A percentile compares a stretch with the other conserved stretches of the same genome.
phyloP scores from a whole-genome alignment of 208 protist species.

The Crithidia thermophila region DNA sequence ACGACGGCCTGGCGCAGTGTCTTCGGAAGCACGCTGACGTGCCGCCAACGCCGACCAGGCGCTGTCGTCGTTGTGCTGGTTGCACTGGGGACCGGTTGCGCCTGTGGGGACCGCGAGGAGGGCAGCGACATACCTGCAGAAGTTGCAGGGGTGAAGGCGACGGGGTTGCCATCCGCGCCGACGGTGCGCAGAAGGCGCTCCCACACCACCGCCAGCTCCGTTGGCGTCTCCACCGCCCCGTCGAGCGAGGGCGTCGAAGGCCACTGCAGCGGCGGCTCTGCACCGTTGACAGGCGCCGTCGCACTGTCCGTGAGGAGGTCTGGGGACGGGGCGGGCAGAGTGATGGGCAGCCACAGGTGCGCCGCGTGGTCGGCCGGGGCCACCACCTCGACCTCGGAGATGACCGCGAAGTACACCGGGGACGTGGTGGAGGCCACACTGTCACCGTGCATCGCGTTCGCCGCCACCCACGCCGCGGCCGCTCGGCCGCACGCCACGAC shows the following conservation, averaged over 20 bases:
- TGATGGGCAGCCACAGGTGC: constrained; percentile 44
- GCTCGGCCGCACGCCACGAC: constrained; percentile 68
- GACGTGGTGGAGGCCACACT: not conserved
- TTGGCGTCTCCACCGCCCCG: not conserved
- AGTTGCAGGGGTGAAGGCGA: not conserved
- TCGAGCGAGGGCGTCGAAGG: not conserved
- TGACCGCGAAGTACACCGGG: constrained; percentile 41
- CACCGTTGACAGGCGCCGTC: not conserved
- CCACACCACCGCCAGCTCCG: constrained; percentile 30
- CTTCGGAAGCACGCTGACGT: constrained; percentile 32
- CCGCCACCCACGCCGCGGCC: constrained; percentile 45
- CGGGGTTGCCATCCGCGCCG: constrained; percentile 8
- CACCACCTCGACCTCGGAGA: constrained; percentile 56
- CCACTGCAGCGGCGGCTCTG: not conserved
- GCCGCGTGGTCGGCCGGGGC: constrained; percentile 18
- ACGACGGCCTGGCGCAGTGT: constrained; percentile 38
- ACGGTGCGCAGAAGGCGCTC: constrained; percentile 24
- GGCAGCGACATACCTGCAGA: too few species aligned
- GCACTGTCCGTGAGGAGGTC: not conserved
- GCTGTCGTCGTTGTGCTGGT: too few species aligned
- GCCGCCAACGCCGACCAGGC: constrained; percentile 14
- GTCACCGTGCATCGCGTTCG: constrained; percentile 17
- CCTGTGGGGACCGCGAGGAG: too few species aligned
- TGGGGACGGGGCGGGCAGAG: constrained; percentile 10
- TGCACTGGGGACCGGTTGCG: too few species aligned